Percentiles rank a stretch among this genome's conserved stretches.
Evolutionary conservation across 805 yeast species (phyloP).

Genomic region (Schwanniomyces polymorphus): DNA sequence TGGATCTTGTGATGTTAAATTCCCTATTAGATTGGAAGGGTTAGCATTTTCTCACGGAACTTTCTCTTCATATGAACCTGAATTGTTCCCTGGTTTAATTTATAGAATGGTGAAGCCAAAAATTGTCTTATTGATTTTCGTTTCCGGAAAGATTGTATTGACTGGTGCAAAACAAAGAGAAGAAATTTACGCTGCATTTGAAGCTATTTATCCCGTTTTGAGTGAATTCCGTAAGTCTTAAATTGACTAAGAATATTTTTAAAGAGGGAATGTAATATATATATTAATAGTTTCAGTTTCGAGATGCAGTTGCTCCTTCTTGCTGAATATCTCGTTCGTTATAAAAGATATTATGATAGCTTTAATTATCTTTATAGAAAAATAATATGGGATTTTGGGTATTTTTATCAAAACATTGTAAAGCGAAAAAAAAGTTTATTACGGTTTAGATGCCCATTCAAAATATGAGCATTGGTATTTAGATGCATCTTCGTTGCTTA

Average conservation of each 20-base stretch:
- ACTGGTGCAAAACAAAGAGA: conserved; percentile 99
- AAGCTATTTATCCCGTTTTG: conserved; percentile 96
- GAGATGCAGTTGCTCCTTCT: not conserved
- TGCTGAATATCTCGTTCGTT: not conserved
- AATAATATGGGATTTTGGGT: conserved; percentile 2
- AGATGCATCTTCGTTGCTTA: conserved; percentile 1
- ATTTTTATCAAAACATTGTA: not conserved
- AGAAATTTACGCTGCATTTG: conserved; percentile 97
- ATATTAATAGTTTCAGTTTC: not conserved
- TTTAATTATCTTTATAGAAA: conserved; percentile 1
- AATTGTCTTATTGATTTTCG: conserved; percentile 92
- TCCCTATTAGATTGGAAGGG: conserved; percentile 96
- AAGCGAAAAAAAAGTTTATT: not conserved
- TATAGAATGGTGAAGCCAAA: conserved; percentile 99
- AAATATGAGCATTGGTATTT: conserved; percentile 17
- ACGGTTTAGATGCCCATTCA: conserved; percentile 11
- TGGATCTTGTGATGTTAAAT: conserved; percentile 97
- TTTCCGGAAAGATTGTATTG: conserved; percentile 93
- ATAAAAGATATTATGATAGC: not conserved
- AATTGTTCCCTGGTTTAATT: conserved; percentile 94
- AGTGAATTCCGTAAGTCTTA: conserved; percentile 91
- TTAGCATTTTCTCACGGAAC: conserved; percentile 97
- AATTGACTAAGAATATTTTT: not conserved
- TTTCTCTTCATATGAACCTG: conserved; percentile 98
- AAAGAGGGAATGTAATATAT: conserved; percentile 8